These are phyloP conservation scores for Suillus subluteus DNA, from an alignment of 768 basidiomycete species.

Conservation along the genomic window DNA sequence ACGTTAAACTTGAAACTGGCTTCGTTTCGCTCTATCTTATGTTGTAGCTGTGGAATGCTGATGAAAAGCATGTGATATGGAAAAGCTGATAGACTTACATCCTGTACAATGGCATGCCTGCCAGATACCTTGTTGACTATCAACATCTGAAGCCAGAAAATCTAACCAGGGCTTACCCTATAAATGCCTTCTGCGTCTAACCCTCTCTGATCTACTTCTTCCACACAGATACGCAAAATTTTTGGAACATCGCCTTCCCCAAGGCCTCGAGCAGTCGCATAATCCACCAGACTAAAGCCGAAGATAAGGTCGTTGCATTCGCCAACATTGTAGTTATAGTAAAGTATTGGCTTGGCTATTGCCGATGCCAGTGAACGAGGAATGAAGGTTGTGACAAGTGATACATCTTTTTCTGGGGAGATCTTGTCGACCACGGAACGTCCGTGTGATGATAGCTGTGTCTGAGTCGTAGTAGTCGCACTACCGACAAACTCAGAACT, in stretches of 20 bases:
- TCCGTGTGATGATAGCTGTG: conserved; percentile 70
- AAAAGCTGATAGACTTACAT: conserved; percentile 48
- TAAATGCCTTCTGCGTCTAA: conserved; percentile 82
- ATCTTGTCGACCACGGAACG: conserved; percentile 65
- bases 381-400: conserved; percentile 56
- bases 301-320: conserved; percentile 89
- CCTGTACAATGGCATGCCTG: conserved; percentile 81
- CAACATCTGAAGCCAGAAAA: background rate
- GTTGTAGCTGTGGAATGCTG: conserved; percentile 60
- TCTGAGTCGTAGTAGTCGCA: conserved; percentile 77
- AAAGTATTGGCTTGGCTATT: conserved; percentile 72
- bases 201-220: conserved; percentile 81
- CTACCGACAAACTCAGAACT: conserved; percentile 41
- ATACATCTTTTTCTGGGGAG: conserved; percentile 70
- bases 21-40: conserved; percentile 87
- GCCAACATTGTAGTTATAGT: conserved; percentile 80
- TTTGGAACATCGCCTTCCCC: conserved; percentile 77
- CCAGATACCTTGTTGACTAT: conserved; percentile 66
- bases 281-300: conserved; percentile 86
- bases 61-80: conserved; percentile 11
- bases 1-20: conserved; percentile 70
- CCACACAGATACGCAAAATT: conserved; percentile 79
- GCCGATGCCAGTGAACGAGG: conserved; percentile 65
- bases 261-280: conserved; percentile 79
- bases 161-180: conserved; percentile 48